Evolutionary conservation across 2,329 filamentous ascomycete genomes (phyloP), one percentile per base, ranked within the genome.

Genomic region (Elsinoe fawcettii): DNA sequence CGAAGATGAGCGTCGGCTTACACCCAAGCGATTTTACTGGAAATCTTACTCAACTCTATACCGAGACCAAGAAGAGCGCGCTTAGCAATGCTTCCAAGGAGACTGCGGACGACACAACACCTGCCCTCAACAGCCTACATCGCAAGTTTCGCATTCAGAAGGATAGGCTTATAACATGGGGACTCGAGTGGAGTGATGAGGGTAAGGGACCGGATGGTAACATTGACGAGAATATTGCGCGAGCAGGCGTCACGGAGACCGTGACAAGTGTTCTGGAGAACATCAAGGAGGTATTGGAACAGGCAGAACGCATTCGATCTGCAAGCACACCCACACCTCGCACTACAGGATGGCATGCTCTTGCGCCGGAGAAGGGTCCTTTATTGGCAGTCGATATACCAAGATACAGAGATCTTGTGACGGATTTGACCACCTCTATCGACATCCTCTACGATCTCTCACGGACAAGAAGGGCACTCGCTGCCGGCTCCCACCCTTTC

Each of bases 381-480:
- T 68, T 67, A 36, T 25, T 55, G 16, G 18, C 36, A 25, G 41
- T 43, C 18, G 84, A 89, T 71, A 86, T 85, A 68, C 74, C 75
- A n/a, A 80, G 85, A 56, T 90, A 91, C 63, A 83, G 88, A 64
- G 86, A 90, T 64, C 75, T 91, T 12, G 80, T 90, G 37, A 80
- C 80, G 61, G 87, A 91, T 65, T 74, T 91, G 61, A 90, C 86
- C 14, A 81, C 82, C 5, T 89, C 86, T 1, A 89, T 91, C 67
- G 88, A 91, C 70, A 89, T 85, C 0, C 77, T 92, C 1, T 90
- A 88, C 68, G 86, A 90, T 65, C 75, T 91, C 12, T 90, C 87
- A 0, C 75, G 84, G 51, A 86, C 85, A 12, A 77, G 86, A 18
- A 74, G 77, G 60, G 73, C 75, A n/a, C 61, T 72, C 11, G 65